phyloP scores from a whole-genome alignment of 148 eudicot genomes.

The Diospyros kaki region DNA sequence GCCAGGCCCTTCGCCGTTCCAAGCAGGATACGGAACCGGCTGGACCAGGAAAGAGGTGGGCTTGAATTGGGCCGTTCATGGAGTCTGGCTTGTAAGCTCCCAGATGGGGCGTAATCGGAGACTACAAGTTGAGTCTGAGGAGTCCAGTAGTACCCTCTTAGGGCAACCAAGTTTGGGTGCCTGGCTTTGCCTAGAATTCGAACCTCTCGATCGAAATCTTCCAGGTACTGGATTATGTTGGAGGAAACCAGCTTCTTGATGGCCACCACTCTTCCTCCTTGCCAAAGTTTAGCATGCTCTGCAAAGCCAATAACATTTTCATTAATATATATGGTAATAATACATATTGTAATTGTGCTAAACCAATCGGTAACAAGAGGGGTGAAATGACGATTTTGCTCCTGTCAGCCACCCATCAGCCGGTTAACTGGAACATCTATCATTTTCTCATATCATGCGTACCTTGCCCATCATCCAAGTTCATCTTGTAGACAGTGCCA shows the following conservation, averaged over 20 bases:
- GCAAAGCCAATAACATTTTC: too few relatives aligned
- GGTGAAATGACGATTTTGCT: too few relatives aligned
- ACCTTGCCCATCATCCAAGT: slow-evolving; percentile 28
- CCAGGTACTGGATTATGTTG: slow-evolving; percentile 58
- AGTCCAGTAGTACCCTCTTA: slow-evolving; percentile 92
- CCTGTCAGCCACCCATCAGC: too few relatives aligned
- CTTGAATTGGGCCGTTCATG: slow-evolving; percentile 46
- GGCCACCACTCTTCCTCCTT: slow-evolving; percentile 42
- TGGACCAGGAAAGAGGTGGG: slow-evolving; percentile 63
- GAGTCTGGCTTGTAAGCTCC: slow-evolving; percentile 62
- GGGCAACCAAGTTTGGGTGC: slow-evolving; percentile 57
- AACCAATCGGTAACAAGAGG: too few relatives aligned
- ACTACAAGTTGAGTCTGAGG: slow-evolving; percentile 78
- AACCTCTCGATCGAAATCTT: slow-evolving; percentile 79
- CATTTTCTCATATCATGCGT: slow-evolving; percentile 9
- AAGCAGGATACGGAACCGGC: slow-evolving; percentile 62
- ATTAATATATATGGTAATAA: too few relatives aligned
- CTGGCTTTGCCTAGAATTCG: slow-evolving; percentile 66
- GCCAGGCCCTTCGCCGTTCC: slow-evolving; percentile 89
- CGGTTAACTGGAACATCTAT: not conserved
- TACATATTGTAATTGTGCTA: too few relatives aligned
- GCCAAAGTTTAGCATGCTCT: too few relatives aligned
- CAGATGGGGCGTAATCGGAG: slow-evolving; percentile 60
- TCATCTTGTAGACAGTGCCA: slow-evolving; percentile 73
- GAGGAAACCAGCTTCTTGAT: slow-evolving; percentile 68